A percentile compares a stretch with the other conserved stretches of the same genome.
Conservation (phyloP, 192 early-diverging fungal genomes). For the Coemansia brasiliensis region DNA sequence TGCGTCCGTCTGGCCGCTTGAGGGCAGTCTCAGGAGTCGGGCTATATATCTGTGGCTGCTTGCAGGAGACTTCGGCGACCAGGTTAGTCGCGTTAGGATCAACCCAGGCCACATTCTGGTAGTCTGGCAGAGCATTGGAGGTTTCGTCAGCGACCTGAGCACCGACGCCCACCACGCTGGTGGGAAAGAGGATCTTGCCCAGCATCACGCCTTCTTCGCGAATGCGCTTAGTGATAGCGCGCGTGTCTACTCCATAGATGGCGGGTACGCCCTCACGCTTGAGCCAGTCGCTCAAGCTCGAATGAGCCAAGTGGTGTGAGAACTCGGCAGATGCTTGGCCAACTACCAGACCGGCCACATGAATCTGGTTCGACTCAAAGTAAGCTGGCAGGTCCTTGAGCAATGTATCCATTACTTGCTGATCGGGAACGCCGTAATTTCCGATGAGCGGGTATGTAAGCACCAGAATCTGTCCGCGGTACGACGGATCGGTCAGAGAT, state of each 20-base stretch:
- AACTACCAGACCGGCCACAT: constrained; percentile 89
- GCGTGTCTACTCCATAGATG: constrained; percentile 93
- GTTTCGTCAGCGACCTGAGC: constrained; percentile 21
- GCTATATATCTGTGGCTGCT: constrained; percentile 70
- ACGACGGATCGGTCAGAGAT: constrained; percentile 97
- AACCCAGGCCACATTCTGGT: constrained; percentile 83
- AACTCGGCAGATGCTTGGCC: constrained; percentile 89
- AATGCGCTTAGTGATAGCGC: constrained; percentile 96
- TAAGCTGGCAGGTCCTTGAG: constrained; percentile 88
- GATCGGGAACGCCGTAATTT: constrained; percentile 97
- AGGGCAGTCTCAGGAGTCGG: constrained; percentile 62
- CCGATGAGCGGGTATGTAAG: constrained; percentile 97
- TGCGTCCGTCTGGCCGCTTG: constrained; percentile 57
- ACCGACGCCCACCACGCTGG: constrained; percentile 50
- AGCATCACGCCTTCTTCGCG: constrained; percentile 86
- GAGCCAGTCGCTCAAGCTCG: constrained; percentile 86
- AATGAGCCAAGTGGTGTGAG: constrained; percentile 89
- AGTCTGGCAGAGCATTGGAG: constrained; percentile 61
- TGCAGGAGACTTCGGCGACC: constrained; percentile 94
- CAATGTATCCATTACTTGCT: constrained; percentile 75
- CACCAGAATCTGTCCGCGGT: constrained; percentile 96
- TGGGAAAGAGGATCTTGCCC: constrained; percentile 90
- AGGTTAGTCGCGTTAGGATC: constrained; percentile 94
- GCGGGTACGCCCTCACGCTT: constrained; percentile 91
- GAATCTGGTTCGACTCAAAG: constrained; percentile 95